Percentiles rank a stretch among this genome's conserved stretches.
Conservation (phyloP, 148 eudicot species). For the Chenopodium formosanum region DNA sequence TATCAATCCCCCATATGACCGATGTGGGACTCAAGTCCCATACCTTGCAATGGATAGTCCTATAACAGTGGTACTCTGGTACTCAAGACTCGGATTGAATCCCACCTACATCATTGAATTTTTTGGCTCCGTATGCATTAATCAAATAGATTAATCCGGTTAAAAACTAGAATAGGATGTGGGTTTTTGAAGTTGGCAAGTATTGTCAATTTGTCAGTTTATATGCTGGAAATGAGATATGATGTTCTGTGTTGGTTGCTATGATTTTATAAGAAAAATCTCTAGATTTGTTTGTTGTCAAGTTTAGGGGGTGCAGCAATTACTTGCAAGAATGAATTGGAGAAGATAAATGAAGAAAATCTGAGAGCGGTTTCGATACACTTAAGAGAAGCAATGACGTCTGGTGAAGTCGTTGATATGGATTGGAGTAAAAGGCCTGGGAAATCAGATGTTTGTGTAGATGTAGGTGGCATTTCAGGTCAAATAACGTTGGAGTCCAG, state of each 20-base stretch:
- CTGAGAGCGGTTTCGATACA: constrained; percentile 56
- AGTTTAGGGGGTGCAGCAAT: constrained; percentile 88
- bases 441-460: constrained; percentile 34
- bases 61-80: no score
- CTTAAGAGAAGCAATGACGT: constrained; percentile 64
- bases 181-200: neutral
- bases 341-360: constrained; percentile 67
- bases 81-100: no score
- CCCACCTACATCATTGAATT: no score
- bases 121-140: no score
- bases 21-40: no score
- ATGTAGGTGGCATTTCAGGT: constrained; percentile 40
- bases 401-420: constrained; percentile 61
- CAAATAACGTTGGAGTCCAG: constrained; percentile 36
- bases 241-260: neutral
- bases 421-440: constrained; percentile 95
- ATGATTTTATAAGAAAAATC: no score
- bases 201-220: constrained; percentile 13
- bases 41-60: no score
- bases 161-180: constrained; percentile 2
- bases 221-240: neutral
- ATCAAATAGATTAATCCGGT: no score
- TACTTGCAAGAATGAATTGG: constrained; percentile 84
- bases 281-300: neutral
- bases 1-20: no score